Base-by-base conservation (phyloP, 2,329 filamentous ascomycete species). In the Talaromyces sp. region DNA sequence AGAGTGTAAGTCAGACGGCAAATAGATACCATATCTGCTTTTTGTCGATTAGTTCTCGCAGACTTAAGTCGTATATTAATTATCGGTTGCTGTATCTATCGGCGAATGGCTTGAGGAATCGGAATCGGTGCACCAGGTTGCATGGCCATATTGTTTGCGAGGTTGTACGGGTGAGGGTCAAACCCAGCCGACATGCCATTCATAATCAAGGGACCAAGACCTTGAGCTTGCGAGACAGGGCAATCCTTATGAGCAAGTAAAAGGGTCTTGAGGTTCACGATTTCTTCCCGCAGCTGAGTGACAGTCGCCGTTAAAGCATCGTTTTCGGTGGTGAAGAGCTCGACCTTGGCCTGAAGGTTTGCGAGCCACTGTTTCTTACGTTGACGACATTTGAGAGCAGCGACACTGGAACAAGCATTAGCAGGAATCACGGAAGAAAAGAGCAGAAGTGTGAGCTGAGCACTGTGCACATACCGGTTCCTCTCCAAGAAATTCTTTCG, bases 341-440 rank as follows among this genome's bases (percentile, higher is more conserved):
- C 94, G 15, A 97, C 93, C 74, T 97, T 97, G 57, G 85, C 84
- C 73, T 99, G 94, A 1, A 99, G 81, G 65, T 96, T 97, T 33
- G 89, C 89, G 59, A 97, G 83, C 94, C 94, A 99, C 72, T 97
- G 94, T 81, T 99, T 99, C 81, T 99, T 99, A 19, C 94, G 85
- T 74, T 99, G 94, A 61, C 94, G 88, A 75, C 94, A 99, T 71
- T 99, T 99, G 60, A 99, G 80, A 2, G 94, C 94, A 62, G 94
- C 94, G 63, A 99, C 91, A 70, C 94, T 97, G 63, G 7, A 3
- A 51, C 31, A 28, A 2, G 2, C 19, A 22, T 60, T 60, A 59
- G 52, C 31, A 37, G 35, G 15, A 17, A 3, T 25, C 13, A n/a
- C 25, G 15, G 22, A 22, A 19, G 22, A 5, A 45, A n/a, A 21